These are phyloP conservation scores for Cordyceps fumosorosea DNA, from an alignment of 2,329 filamentous ascomycete genomes.

Conservation along the genomic window DNA sequence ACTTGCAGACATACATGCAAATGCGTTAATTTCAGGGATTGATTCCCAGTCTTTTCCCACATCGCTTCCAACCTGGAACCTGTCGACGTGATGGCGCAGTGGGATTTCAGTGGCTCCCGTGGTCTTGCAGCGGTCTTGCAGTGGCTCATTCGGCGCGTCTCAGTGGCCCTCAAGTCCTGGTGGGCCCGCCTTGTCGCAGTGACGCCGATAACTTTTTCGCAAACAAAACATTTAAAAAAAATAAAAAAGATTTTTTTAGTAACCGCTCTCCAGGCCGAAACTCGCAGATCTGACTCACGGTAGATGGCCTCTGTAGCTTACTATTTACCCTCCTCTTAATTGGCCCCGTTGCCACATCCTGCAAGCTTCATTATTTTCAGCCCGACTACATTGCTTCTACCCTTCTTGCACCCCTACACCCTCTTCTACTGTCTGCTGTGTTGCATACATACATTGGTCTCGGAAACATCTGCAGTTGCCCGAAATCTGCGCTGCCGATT, in stretches of 20 bases:
- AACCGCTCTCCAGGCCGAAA: neutral
- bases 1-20: neutral
- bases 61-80: neutral
- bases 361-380: neutral
- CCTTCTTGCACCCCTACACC: neutral
- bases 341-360: neutral
- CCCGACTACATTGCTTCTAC: neutral
- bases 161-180: neutral
- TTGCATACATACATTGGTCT: neutral
- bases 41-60: neutral
- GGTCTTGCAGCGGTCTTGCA: neutral
- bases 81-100: neutral
- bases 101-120: neutral
- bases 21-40: neutral
- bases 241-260: neutral
- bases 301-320: neutral
- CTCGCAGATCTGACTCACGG: conserved; percentile 13
- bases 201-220: neutral
- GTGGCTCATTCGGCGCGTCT: neutral
- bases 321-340: neutral
- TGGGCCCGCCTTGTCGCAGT: neutral
- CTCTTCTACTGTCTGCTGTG: neutral
- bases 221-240: neutral
- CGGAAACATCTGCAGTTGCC: neutral
- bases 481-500: conserved; percentile 7